Base-by-base conservation (phyloP, 495 filamentous ascomycete species). In the Penicillium pancosmium region DNA sequence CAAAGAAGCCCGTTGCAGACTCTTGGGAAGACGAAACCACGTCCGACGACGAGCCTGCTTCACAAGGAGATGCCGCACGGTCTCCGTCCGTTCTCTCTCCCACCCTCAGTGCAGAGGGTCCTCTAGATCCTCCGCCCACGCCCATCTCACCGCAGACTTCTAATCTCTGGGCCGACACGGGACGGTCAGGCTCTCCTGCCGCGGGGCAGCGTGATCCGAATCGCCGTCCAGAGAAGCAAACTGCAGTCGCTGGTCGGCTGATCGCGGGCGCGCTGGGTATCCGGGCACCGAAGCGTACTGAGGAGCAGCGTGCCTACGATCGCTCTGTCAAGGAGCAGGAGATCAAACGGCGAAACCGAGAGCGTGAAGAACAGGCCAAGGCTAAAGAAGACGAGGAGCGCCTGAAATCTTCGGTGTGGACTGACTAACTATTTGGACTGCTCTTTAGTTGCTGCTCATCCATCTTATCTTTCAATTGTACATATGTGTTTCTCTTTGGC, bases 261-360 rank as follows among this genome's bases (percentile, higher is more conserved):
- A 97, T 98, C 68, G 91, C 92, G 0, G 90, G 86, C 21, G 94
- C 89, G 6, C 76, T 98, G 64, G 94, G 94, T 5, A 84, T 98
- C 41, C 84, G 85, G 58, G 84, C 90, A 35, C 91, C 90, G 31
- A 89, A 84, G 78, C 81, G 82, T 68, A 97, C 90, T 11, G 91
- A 96, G 67, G 93, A 97, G 75, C 88, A 96, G 80, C 78, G 80
- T 57, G 89, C 89, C 60, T 98, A 96, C 70, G 94, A 98, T 67
- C 80, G 81, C 52, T 87, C 91, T 11, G 74, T 93, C 50, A 88
- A 88, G 69, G 91, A 95, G 75, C 91, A 91, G 77, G 93, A 97
- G 80, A 84, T 84, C 56, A 91, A 86, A 78, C 80, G 84, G 64
- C 75, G 87, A 57, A 90, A 96, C 65, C 80, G 80, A 60, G 91